Conservation (phyloP, 305 asterid species). For the Andrographis paniculata region DNA sequence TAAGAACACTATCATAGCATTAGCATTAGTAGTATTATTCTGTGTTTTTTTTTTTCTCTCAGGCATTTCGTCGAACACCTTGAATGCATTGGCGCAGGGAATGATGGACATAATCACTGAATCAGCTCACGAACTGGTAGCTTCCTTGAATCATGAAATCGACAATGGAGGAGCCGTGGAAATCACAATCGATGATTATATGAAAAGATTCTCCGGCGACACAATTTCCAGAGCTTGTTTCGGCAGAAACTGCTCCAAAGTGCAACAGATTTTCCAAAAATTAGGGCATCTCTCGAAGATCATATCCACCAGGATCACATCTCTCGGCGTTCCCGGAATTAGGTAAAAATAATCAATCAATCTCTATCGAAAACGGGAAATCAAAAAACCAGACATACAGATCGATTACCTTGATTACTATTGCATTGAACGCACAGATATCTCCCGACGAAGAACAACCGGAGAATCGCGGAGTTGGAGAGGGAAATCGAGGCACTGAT, state of each 20-base stretch:
- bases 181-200: constrained; percentile 38
- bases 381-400: too few relatives aligned
- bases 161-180: constrained; percentile 41
- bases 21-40: too few relatives aligned
- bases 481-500: constrained; percentile 48
- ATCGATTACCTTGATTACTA: too few relatives aligned
- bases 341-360: constrained; percentile 32
- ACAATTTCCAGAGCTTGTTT: constrained; percentile 73
- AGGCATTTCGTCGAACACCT: neutral
- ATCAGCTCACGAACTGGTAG: too few relatives aligned
- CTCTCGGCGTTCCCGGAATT: constrained; percentile 65
- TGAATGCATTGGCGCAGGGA: constrained; percentile 22
- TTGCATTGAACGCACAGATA: constrained; percentile 43
- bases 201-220: constrained; percentile 63
- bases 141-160: too few relatives aligned
- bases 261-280: constrained; percentile 42
- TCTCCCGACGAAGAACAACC: constrained; percentile 50
- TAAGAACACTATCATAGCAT: constrained; percentile 7
- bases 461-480: constrained; percentile 46
- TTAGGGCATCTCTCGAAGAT: constrained; percentile 42
- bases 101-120: constrained; percentile 50
- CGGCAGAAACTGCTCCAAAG: constrained; percentile 52
- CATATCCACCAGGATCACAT: constrained; percentile 41
- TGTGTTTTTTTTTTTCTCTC: neutral
- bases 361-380: constrained; percentile 1